phyloP scores from a whole-genome alignment of 2,329 filamentous ascomycete species.

The Aspergillus sp. region DNA sequence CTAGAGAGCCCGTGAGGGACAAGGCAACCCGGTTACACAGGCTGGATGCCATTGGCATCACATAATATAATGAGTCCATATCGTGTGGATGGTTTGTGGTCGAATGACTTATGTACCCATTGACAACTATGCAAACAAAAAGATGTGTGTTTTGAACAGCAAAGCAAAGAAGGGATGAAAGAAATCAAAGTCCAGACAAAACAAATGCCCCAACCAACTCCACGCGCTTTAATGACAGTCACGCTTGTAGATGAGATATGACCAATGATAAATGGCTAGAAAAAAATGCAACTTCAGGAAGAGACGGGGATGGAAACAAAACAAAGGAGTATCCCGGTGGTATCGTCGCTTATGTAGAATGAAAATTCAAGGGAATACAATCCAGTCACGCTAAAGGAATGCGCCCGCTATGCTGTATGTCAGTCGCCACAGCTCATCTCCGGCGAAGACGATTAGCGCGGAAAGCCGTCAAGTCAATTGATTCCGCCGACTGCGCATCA shows the following conservation, averaged over 20 bases:
- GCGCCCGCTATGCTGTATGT: conserved; percentile 3
- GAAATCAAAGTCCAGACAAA: neutral
- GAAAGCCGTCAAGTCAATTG: conserved; percentile 24
- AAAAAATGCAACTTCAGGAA: neutral
- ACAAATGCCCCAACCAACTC: conserved; percentile 24
- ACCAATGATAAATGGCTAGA: neutral
- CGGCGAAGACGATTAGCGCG: conserved; percentile 20
- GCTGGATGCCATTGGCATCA: neutral
- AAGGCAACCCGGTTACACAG: neutral
- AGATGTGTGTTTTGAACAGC: neutral
- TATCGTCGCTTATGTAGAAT: conserved; percentile 12
- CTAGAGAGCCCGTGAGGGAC: no score
- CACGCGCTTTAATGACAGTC: conserved; percentile 24
- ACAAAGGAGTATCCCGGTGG: conserved; percentile 7
- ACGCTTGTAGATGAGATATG: conserved; percentile 18
- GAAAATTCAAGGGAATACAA: neutral
- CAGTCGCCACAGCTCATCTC: neutral
- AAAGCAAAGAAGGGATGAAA: neutral
- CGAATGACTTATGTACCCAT: neutral
- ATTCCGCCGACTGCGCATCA: conserved; percentile 18
- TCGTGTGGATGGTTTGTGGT: no score
- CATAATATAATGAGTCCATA: neutral
- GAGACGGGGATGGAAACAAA: neutral
- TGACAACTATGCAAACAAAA: neutral
- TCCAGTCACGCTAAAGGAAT: conserved; percentile 3